Evolutionary conservation across 306 rosid genomes (phyloP).

Genomic region (Clitoria ternatea): DNA sequence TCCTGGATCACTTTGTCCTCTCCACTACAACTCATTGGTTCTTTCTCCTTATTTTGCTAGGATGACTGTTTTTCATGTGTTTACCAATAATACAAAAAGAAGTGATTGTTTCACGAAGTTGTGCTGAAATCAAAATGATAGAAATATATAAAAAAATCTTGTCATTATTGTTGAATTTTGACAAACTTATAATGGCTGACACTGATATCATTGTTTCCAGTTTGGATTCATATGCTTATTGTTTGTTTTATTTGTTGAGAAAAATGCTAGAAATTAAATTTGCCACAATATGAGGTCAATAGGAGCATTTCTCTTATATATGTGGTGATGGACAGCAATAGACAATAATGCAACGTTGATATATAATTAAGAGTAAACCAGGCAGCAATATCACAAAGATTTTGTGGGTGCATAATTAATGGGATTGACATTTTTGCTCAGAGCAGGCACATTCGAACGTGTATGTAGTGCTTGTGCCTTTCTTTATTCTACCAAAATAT

Average conservation of each 20-base stretch:
- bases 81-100: neutral
- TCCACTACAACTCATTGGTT: too few relatives aligned
- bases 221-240: neutral
- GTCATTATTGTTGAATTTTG: neutral
- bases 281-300: neutral
- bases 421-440: neutral
- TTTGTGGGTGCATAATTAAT: neutral
- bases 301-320: neutral
- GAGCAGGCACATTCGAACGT: constrained; percentile 52
- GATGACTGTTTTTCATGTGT: neutral
- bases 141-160: too few relatives aligned
- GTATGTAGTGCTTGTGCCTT: constrained; percentile 27
- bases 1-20: too few relatives aligned
- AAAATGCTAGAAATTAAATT: neutral
- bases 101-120: neutral
- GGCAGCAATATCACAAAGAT: constrained; percentile 31
- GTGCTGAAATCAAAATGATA: too few relatives aligned
- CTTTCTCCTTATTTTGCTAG: neutral
- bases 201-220: neutral
- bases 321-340: neutral
- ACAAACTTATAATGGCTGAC: neutral
- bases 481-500: constrained; percentile 2
- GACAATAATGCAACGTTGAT: constrained; percentile 13
- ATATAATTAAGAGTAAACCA: constrained; percentile 20
- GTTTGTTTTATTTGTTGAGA: neutral